Base-by-base conservation (phyloP, 768 basidiomycete genomes). In the Neoboletus brunneissimus region DNA sequence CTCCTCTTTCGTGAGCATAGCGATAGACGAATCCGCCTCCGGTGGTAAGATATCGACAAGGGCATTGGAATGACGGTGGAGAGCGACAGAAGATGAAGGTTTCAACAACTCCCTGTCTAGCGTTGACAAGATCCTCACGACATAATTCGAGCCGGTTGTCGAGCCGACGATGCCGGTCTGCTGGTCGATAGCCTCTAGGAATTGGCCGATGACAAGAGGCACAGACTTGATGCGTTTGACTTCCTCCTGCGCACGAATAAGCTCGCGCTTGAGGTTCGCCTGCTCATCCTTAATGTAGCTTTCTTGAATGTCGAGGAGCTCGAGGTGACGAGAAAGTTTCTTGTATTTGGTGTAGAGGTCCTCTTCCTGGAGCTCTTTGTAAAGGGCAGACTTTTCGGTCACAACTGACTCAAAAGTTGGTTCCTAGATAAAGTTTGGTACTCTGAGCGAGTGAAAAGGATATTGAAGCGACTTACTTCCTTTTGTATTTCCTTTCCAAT, bases 211-310 rank as follows among this genome's bases (percentile, higher is more conserved):
- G 69, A 99, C 97, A 16, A 99, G 86, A 0, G 97, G 97, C 7
- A 99, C 97, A 51, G 92, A 92, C 76, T 98, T 94, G 71, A 99
- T 99, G 56, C 97, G 91, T 76, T 98, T 97, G 69, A 99, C 97
- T 76, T 99, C 97, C 72, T 99, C 97, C 70, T 99, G 97, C 0
- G 97, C 97, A 54, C 97, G 92, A 63, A 98, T 90, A 58, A 99
- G 88, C 75, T 99, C 97, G 48, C 96, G 87, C 73, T 98, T 96
- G 54, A 99, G 85, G 68, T 98, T 98, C 16, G 91, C 91, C 67
- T 97, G 95, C 73, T 99, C 97, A 65, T 99, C 96, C 71, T 98
- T 96, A 75, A 99, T 97, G 72, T 98, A 99, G 75, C 89, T 90
- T 75, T 98, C 91, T 67, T 89, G 88, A 27, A 94, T 92, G 51